Conservation (phyloP, 176 grass and related monocot genomes). For the Microstegium vimineum region DNA sequence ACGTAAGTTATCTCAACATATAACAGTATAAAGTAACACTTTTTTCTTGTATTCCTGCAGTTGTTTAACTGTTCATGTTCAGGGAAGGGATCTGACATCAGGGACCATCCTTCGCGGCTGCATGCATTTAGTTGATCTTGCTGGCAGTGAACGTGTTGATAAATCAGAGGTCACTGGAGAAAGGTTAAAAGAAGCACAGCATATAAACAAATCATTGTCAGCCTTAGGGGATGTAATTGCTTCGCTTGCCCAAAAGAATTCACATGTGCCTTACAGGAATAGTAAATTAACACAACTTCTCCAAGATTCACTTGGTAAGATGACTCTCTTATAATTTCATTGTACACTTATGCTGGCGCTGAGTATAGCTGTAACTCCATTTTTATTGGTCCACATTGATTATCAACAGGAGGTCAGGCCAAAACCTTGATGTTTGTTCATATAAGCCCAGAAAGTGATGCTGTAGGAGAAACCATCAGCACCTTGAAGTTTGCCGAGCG, state of each 20-base stretch:
- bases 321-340: slow-evolving; percentile 23
- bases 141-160: slow-evolving; percentile 93
- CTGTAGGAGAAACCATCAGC: slow-evolving; percentile 88
- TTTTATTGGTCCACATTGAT: slow-evolving; percentile 10
- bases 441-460: slow-evolving; percentile 91
- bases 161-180: slow-evolving; percentile 97
- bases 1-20: slow-evolving; percentile 1
- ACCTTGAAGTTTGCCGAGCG: slow-evolving; percentile 97
- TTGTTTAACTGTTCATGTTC: slow-evolving; percentile 96
- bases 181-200: slow-evolving; percentile 95
- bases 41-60: slow-evolving; percentile 44
- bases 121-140: slow-evolving; percentile 99
- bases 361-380: slow-evolving; percentile 13
- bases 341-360: not conserved
- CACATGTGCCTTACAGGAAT: slow-evolving; percentile 92
- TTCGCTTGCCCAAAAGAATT: slow-evolving; percentile 85
- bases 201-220: slow-evolving; percentile 98
- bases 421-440: slow-evolving; percentile 99
- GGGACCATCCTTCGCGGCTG: slow-evolving; percentile 77
- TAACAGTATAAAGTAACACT: slow-evolving; percentile 30
- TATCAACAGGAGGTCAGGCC: slow-evolving; percentile 77
- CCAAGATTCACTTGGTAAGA: slow-evolving; percentile 98
- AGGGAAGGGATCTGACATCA: slow-evolving; percentile 93
- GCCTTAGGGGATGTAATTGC: slow-evolving; percentile 98
- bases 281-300: slow-evolving; percentile 99